Conservation (phyloP, 2,329 filamentous ascomycete species). For the Paecilomyces variotii region DNA sequence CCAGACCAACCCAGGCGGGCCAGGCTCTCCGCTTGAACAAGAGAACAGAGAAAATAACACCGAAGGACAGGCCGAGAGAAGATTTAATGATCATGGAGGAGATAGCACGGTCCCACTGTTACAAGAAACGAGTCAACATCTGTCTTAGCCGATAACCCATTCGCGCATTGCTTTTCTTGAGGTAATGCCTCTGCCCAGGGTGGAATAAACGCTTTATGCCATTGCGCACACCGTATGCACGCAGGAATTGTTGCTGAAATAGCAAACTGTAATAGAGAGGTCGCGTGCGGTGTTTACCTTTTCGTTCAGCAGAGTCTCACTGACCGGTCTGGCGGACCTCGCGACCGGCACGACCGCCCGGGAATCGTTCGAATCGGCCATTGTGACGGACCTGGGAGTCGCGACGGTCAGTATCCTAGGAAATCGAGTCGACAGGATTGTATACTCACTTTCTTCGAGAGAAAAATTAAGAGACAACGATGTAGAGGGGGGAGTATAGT, state of each 20-base stretch:
- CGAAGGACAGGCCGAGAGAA: conserved; percentile 89
- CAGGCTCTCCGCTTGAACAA: conserved; percentile 97
- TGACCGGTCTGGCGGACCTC: conserved; percentile 71
- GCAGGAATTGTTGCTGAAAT: neutral
- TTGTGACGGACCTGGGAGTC: conserved; percentile 28
- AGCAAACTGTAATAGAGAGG: neutral
- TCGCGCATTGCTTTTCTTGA: neutral
- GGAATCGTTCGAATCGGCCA: conserved; percentile 50
- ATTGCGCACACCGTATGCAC: neutral
- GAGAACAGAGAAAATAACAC: conserved; percentile 96
- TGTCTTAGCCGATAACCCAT: neutral
- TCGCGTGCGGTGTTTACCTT: conserved; percentile 59
- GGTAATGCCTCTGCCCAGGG: neutral
- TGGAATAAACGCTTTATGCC: neutral
- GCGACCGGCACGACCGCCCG: conserved; percentile 57
- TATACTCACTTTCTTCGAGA: neutral
- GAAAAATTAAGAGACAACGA: neutral
- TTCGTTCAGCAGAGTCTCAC: conserved; percentile 96
- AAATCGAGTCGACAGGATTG: neutral
- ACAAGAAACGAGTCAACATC: conserved; percentile 7
- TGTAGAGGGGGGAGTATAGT: neutral
- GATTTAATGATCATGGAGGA: conserved; percentile 97
- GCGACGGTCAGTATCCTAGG: conserved; percentile 9
- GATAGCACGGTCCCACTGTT: conserved; percentile 94
- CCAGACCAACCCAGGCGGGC: conserved; percentile 90